Percentiles rank a stretch among this genome's conserved stretches.
Evolutionary conservation across 495 filamentous ascomycete species (phyloP).

Genomic region (Aspergillus wentii): DNA sequence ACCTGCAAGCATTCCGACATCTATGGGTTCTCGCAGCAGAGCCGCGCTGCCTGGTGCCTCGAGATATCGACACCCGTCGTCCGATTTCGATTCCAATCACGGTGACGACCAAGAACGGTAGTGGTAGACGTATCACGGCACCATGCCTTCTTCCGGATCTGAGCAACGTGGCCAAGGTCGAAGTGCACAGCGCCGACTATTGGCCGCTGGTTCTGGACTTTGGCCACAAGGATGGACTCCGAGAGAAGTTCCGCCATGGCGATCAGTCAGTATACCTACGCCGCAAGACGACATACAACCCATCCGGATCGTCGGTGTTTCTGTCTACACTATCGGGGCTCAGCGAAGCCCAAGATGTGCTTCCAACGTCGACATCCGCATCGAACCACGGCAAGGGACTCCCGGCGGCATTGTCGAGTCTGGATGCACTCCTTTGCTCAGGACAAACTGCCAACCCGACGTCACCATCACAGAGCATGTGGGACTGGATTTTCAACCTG

Average conservation of each 20-base stretch:
- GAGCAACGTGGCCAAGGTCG: constrained; percentile 58
- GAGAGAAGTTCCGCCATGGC: constrained; percentile 60
- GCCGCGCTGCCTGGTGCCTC: constrained; percentile 77
- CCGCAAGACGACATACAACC: constrained; percentile 65
- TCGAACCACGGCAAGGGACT: constrained; percentile 27
- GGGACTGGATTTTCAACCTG: constrained; percentile 78
- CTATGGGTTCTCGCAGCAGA: constrained; percentile 96
- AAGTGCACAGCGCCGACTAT: constrained; percentile 65
- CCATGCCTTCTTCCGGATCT: constrained; percentile 87
- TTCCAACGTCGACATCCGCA: constrained; percentile 20
- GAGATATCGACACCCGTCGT: constrained; percentile 76
- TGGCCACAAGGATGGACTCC: constrained; percentile 51
- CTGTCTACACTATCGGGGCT: constrained; percentile 59
- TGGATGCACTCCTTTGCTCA: constrained; percentile 14
- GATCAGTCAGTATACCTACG: constrained; percentile 79
- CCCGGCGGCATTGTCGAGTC: constrained; percentile 20
- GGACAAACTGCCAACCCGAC: constrained; percentile 23
- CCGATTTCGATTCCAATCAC: constrained; percentile 70
- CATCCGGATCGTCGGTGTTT: constrained; percentile 65
- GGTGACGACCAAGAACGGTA: constrained; percentile 47
- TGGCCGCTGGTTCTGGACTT: constrained; percentile 87
- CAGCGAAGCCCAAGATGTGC: constrained; percentile 36
- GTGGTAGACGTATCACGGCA: constrained; percentile 40
- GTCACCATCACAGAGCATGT: constrained; percentile 36
- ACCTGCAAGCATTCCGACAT: constrained; percentile 95